Conservation (phyloP, 2,329 filamentous ascomycete species). For the Trichoderma oligosporum region DNA sequence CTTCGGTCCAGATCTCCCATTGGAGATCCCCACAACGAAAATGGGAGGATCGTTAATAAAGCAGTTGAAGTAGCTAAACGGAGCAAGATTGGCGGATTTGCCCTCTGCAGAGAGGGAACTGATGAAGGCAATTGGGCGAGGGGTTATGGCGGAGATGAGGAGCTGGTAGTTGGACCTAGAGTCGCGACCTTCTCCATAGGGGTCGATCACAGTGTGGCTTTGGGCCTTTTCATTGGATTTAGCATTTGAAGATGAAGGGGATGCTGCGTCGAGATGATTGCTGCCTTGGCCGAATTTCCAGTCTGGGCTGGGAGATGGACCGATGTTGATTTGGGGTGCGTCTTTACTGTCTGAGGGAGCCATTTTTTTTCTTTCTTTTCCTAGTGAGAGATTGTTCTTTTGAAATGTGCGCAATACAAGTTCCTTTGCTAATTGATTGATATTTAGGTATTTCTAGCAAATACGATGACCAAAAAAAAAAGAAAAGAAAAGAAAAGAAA, state of each 20-base stretch:
- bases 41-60: conserved; percentile 83
- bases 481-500: no score
- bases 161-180: conserved; percentile 83
- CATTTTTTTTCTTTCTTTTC: background rate
- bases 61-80: conserved; percentile 82
- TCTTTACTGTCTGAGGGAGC: background rate
- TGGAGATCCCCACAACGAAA: conserved; percentile 60
- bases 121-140: conserved; percentile 71
- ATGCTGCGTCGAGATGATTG: conserved; percentile 44
- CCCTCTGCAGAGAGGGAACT: conserved; percentile 56
- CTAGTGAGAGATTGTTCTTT: no score
- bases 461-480: no score
- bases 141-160: conserved; percentile 76
- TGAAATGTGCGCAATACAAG: no score
- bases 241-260: background rate
- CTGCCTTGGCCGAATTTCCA: conserved; percentile 66
- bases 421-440: no score
- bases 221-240: conserved; percentile 23
- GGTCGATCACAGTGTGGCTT: conserved; percentile 76
- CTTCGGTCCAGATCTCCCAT: conserved; percentile 55
- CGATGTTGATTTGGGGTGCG: background rate
- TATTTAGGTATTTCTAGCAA: no score
- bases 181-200: conserved; percentile 66
- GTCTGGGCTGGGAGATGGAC: conserved; percentile 40
- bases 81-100: conserved; percentile 66